Base-by-base conservation (phyloP, 2,329 filamentous ascomycete genomes). In the Aureobasidium leucospermi region DNA sequence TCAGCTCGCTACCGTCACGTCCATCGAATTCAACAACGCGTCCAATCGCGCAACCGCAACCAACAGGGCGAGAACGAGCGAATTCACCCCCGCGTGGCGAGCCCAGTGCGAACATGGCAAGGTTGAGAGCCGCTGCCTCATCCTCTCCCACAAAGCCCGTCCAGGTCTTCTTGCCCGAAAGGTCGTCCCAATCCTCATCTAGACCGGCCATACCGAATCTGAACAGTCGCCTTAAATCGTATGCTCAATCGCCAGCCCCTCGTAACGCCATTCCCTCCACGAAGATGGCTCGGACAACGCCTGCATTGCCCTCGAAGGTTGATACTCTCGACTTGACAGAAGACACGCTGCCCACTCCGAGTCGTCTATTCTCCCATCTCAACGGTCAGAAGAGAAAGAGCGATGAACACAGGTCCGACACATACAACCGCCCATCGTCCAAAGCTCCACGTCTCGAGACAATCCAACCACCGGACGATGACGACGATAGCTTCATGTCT, bases 331-430 rank as follows among this genome's bases (percentile, higher is more conserved):
- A 73, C 55, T 55, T 72, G 55, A 72, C 71, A 1, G 69, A 70
- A 34, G 64, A 65, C 16, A n/a, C 28, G 61, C 68, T 46, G 60
- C 62, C 29, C 5, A 63, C 58, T 2, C 49, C 64, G n/a, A 62
- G 47, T 53, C 59, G 55, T 19, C 45, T 32, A 4, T 46, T 57
- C 10, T 49, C 62, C 0, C 43, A 46, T 5, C 41, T 60, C 4
- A 64, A 36, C 15, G 66, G 66, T 7, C 73, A 72, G 59, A 79
- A 79, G 65, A 70, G 77, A 45, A 78, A 77, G 66, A 79, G 76
- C 64, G 73, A 75, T n/a, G 76, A 78, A 59, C 72, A 70, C 48
- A 73, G 56, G 10, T 3, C 41, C 13, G 58, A 60, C 15, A n/a
- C 41, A 19, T 41, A 49, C 13, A 41, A 31, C n/a, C 55, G 55